Evolutionary conservation across 176 grass and related monocot species (phyloP).

Genomic region (Carex kokanica): DNA sequence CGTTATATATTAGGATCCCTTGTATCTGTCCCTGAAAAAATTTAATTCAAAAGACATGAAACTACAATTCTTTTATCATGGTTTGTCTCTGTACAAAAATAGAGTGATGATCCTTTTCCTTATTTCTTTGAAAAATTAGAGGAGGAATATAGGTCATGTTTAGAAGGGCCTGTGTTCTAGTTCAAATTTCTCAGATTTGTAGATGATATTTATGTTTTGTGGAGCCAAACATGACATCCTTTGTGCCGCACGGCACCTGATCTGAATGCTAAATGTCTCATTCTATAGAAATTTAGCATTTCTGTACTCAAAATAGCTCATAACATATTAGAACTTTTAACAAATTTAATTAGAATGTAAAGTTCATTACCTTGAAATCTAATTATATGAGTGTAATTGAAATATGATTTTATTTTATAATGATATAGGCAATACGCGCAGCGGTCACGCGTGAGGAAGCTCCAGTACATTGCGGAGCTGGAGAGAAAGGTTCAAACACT

Average conservation of each 20-base stretch:
- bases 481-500: slow-evolving; percentile 84
- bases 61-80: not conserved
- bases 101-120: not conserved
- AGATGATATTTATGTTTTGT: not conserved
- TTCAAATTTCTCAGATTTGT: not conserved
- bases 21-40: not conserved
- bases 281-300: not conserved
- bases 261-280: not conserved
- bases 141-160: not conserved
- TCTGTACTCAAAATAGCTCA: not conserved
- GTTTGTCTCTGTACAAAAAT: not conserved
- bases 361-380: not conserved
- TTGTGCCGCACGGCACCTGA: not conserved
- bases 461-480: slow-evolving; percentile 96
- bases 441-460: slow-evolving; percentile 85
- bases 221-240: not conserved
- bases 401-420: not conserved
- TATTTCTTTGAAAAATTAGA: not conserved
- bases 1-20: not conserved
- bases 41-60: not conserved
- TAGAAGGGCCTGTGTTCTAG: not conserved
- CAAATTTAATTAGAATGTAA: not conserved
- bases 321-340: not conserved
- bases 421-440: slow-evolving; percentile 87
- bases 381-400: not conserved